Evolutionary conservation across 1,139 yeast genomes (phyloP), one percentile per base, ranked within the genome.

Genomic region (Scheffersomyces stambukii): DNA sequence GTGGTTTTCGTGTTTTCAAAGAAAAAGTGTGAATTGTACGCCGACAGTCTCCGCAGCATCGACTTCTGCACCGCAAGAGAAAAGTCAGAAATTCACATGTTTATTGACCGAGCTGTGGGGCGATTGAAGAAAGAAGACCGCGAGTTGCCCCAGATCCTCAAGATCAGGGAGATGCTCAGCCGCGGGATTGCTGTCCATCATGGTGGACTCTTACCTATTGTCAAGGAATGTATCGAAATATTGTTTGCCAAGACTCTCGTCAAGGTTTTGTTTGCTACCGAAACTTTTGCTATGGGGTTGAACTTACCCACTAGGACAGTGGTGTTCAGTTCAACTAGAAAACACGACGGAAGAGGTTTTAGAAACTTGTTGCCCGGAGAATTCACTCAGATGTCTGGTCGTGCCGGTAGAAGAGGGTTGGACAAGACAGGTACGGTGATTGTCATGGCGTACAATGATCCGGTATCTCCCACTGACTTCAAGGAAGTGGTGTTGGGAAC

Each of bases 311-410:
- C 98, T 0, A 81, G 94, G 57, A 91, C 98, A 0, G 99, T 91
- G 24, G 91, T 91, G 2, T 91, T 91, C 54, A 75, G 89, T 36
- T 84, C 82, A 27, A 64, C 81, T 28, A 66, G 93, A 45, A 91
- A 91, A 48, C 95, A 88, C 52, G 98, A 91, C 52, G 97, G 97
- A 23, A 72, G 79, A 27, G 73, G 74, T 0, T 80, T 85, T 56
- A 73, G 99, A 53, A 75, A 81, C 48, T 64, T 91, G 37, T 66
- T 82, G 8, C 96, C 98, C 0, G 98, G 98, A 25, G 98, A 91
- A 53, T 91, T 89, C 53, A 93, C 96, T 1, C 98, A 91, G 59
- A 91, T 93, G 98, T 89, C 97, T 0, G 98, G 98, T 30, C 76
- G 98, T 58, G 98, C 98, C 2, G 98, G 98, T 41, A 79, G 98